phyloP scores from a whole-genome alignment of 129 eudicot species.

The Tagetes erecta region DNA sequence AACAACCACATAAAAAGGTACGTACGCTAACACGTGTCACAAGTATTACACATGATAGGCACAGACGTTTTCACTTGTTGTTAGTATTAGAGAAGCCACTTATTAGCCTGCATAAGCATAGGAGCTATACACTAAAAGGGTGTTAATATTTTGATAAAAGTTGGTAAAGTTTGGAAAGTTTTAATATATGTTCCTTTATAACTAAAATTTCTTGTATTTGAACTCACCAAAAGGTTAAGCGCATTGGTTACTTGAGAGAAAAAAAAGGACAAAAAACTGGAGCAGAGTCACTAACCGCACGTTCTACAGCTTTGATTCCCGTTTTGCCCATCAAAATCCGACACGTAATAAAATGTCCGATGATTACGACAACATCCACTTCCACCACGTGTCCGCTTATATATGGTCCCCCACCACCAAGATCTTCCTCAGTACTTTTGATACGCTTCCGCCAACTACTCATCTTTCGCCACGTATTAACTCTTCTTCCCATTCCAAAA shows the following conservation, averaged over 20 bases:
- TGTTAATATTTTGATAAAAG: no score
- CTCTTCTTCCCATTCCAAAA: not conserved
- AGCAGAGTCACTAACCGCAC: slow-evolving; percentile 17
- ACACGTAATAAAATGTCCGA: slow-evolving; percentile 31
- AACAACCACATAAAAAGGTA: no score
- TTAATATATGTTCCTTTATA: no score
- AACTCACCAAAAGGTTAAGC: not conserved
- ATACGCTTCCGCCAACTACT: slow-evolving; percentile 20
- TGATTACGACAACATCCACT: slow-evolving; percentile 30
- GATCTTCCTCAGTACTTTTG: slow-evolving; percentile 30
- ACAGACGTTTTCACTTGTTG: no score
- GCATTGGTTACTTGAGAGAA: slow-evolving; percentile 15
- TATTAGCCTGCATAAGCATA: no score
- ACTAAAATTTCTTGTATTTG: not conserved
- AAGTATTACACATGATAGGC: no score
- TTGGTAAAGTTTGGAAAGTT: no score
- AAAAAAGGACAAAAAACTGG: slow-evolving; percentile 5
- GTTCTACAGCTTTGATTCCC: slow-evolving; percentile 23
- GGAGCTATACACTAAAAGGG: no score
- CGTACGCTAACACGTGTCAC: no score
- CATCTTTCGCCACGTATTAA: slow-evolving; percentile 19
- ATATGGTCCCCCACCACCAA: slow-evolving; percentile 37
- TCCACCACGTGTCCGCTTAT: slow-evolving; percentile 33
- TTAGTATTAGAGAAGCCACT: no score
- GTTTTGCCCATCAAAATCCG: slow-evolving; percentile 10